A percentile compares a stretch with the other conserved stretches of the same genome.
Evolutionary conservation across 2,329 filamentous ascomycete species (phyloP).

Genomic region (Fusarium secorum): DNA sequence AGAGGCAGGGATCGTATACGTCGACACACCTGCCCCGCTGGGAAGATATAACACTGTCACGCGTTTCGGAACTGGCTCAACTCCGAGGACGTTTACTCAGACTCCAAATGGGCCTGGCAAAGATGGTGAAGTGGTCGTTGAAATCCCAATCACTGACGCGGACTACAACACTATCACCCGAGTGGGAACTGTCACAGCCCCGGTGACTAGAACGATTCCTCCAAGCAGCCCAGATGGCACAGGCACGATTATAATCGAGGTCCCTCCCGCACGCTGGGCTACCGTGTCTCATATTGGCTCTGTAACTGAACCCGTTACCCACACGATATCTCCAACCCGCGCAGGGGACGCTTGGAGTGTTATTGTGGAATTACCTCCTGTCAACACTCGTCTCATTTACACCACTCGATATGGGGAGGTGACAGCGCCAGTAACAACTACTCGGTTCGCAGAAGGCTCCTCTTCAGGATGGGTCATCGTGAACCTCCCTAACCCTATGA

Average conservation of each 20-base stretch:
- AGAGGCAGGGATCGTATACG: not conserved
- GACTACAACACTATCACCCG: not conserved
- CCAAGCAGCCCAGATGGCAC: not conserved
- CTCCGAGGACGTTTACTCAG: not conserved
- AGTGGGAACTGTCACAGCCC: not conserved
- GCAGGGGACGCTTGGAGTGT: not conserved
- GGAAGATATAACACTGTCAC: not conserved
- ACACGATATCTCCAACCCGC: not conserved
- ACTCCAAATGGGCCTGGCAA: not conserved
- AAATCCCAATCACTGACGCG: not conserved
- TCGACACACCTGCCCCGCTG: not conserved
- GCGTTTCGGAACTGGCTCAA: not conserved
- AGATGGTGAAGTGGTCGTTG: not conserved
- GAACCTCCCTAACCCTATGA: not conserved
- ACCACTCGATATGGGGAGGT: not conserved
- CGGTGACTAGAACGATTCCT: not conserved
- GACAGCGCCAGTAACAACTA: not conserved
- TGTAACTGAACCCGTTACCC: not conserved
- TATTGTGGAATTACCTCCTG: not conserved
- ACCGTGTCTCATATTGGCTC: not conserved
- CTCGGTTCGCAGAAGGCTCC: not conserved
- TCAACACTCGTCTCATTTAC: not conserved
- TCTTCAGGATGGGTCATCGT: not conserved
- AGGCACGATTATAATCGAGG: accelerated
- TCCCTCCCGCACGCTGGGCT: not conserved